phyloP scores from a whole-genome alignment of 768 basidiomycete species.

The Galerina marginata region DNA sequence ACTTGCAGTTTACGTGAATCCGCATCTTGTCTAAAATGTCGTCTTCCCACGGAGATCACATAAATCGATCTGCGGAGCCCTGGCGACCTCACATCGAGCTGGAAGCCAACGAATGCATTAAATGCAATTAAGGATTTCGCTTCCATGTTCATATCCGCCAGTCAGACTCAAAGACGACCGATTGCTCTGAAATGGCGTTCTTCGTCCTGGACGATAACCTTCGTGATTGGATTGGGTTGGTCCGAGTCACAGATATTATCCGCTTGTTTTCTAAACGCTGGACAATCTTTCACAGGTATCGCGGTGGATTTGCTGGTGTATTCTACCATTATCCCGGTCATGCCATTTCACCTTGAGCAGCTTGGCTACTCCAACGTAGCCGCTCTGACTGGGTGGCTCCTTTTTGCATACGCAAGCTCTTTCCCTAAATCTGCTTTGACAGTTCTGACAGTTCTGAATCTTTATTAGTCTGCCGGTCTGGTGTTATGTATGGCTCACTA shows the following conservation, averaged over 20 bases:
- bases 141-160: no score
- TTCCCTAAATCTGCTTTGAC: neutral
- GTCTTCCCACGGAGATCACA: no score
- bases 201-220: slow-evolving; percentile 60
- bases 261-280: neutral
- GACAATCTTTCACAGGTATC: slow-evolving; percentile 34
- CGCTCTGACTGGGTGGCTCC: slow-evolving; percentile 60
- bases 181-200: slow-evolving; percentile 61
- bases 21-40: no score
- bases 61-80: no score
- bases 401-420: slow-evolving; percentile 59
- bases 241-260: neutral
- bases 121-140: no score
- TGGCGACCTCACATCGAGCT: no score
- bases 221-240: slow-evolving; percentile 56
- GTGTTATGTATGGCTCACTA: slow-evolving; percentile 48
- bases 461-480: slow-evolving; percentile 58
- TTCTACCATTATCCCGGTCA: slow-evolving; percentile 64
- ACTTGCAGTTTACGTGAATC: no score
- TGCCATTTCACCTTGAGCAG: slow-evolving; percentile 64
- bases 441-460: neutral
- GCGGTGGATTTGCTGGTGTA: slow-evolving; percentile 63
- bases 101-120: no score
- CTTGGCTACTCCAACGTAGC: slow-evolving; percentile 53
- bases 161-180: slow-evolving; percentile 28